A percentile compares a stretch with the other conserved stretches of the same genome.
Evolutionary conservation across 208 protist genomes (phyloP).

Genomic region (Trypanosoma cruzi): DNA sequence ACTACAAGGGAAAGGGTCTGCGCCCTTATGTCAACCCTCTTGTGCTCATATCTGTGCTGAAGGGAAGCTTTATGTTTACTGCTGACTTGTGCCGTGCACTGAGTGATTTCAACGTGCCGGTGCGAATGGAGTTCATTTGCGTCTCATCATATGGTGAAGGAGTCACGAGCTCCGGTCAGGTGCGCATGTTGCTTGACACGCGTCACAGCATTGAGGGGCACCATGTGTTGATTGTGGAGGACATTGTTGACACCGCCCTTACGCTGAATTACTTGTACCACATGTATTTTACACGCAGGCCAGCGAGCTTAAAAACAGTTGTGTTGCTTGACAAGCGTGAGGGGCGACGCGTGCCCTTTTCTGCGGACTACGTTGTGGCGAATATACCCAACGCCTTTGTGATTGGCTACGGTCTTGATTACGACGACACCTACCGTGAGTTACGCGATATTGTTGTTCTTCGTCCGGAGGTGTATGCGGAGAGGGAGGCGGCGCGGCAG

Average conservation of each 20-base stretch:
- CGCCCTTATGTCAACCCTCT: constrained; percentile 55
- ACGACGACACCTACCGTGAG: constrained; percentile 77
- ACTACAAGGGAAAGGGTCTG: constrained; percentile 59
- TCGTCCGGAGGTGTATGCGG: constrained; percentile 63
- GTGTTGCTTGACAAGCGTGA: constrained; percentile 87
- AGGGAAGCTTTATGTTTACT: constrained; percentile 85
- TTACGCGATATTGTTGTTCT: constrained; percentile 80
- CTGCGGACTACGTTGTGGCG: constrained; percentile 73
- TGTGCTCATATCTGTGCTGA: constrained; percentile 84
- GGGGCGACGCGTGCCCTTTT: constrained; percentile 49
- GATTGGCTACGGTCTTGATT: constrained; percentile 94
- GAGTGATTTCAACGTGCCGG: constrained; percentile 64
- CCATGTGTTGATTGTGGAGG: constrained; percentile 91
- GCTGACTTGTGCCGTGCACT: constrained; percentile 75
- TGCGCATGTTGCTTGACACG: constrained; percentile 85
- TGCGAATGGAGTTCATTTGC: constrained; percentile 89
- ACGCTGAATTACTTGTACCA: constrained; percentile 78
- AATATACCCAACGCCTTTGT: constrained; percentile 76
- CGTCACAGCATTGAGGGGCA: constrained; percentile 62
- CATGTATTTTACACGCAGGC: constrained; percentile 52
- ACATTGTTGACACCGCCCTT: constrained; percentile 89
- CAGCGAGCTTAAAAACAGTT: constrained; percentile 79
- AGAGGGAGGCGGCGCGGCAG: constrained; percentile 11
- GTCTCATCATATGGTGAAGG: constrained; percentile 65
- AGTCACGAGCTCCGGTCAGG: constrained; percentile 66